Evolutionary conservation across 2,329 filamentous ascomycete genomes (phyloP).

Genomic region (Grosmannia huntii): DNA sequence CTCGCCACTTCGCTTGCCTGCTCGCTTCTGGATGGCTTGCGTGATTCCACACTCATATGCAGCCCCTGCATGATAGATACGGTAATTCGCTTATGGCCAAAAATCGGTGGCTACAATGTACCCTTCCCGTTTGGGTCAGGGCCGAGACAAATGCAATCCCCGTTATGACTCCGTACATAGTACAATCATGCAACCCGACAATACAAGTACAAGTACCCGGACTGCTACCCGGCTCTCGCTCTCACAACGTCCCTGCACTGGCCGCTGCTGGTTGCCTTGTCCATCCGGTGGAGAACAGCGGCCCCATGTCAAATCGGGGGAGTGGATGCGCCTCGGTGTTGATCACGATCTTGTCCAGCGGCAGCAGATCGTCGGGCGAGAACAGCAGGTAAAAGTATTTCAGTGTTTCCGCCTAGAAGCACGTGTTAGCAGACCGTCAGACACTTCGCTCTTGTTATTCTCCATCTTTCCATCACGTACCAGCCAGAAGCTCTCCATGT

Average conservation of each 20-base stretch:
- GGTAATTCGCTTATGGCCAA: too few relatives aligned
- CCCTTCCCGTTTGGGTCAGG: too few relatives aligned
- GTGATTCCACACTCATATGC: background rate
- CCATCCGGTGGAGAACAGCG: slow-evolving; percentile 72
- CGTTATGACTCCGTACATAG: too few relatives aligned
- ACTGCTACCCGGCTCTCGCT: too few relatives aligned
- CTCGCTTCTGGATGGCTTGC: background rate
- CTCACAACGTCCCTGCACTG: background rate
- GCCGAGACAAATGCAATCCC: too few relatives aligned
- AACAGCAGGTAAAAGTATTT: slow-evolving; percentile 98
- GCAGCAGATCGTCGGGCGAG: slow-evolving; percentile 67
- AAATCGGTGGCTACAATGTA: too few relatives aligned
- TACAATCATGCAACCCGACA: background rate
- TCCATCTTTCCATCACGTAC: slow-evolving; percentile 31
- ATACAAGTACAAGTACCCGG: background rate
- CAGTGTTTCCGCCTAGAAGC: slow-evolving; percentile 71
- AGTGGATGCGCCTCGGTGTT: slow-evolving; percentile 94
- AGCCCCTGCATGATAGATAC: background rate
- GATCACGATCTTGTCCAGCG: slow-evolving; percentile 76
- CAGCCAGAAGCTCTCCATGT: slow-evolving; percentile 99
- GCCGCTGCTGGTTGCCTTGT: slow-evolving; percentile 41
- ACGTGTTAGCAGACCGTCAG: slow-evolving; percentile 5
- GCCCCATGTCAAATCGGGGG: slow-evolving; percentile 71
- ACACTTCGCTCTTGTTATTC: too few relatives aligned
- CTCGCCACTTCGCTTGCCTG: background rate